Conservation (phyloP, 1,284 basidiomycete species). For the Amylostereum areolatum region DNA sequence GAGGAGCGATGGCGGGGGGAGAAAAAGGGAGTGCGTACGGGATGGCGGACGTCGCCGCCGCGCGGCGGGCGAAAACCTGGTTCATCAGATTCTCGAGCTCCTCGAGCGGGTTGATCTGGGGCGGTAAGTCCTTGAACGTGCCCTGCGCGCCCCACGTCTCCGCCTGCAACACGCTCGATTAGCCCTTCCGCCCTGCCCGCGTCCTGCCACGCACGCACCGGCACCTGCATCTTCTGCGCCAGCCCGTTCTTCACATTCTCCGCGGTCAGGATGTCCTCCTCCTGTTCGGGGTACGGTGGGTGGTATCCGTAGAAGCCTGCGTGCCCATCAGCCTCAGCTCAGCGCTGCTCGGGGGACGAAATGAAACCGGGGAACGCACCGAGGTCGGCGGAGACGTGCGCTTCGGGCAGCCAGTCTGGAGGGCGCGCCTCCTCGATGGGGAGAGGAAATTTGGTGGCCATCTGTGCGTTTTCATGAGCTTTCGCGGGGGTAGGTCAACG, state of each 20-base stretch:
- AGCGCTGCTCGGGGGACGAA: not conserved
- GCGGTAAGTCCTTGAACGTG: conserved; percentile 45
- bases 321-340: not conserved
- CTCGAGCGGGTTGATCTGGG: conserved; percentile 48
- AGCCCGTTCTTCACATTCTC: conserved; percentile 79
- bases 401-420: conserved; percentile 63
- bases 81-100: conserved; percentile 78
- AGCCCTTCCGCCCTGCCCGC: no score
- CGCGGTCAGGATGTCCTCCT: conserved; percentile 81
- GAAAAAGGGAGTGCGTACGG: conserved; percentile 42
- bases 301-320: conserved; percentile 83
- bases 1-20: not conserved
- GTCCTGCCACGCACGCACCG: conserved; percentile 34
- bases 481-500: no score
- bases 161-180: conserved; percentile 32
- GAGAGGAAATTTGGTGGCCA: conserved; percentile 24
- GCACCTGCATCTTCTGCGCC: conserved; percentile 50
- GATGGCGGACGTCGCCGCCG: conserved; percentile 47
- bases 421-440: conserved; percentile 63
- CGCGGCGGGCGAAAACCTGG: conserved; percentile 66
- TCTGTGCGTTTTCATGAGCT: no score
- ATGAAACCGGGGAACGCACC: conserved; percentile 31
- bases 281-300: conserved; percentile 77
- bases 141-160: conserved; percentile 59
- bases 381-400: conserved; percentile 61